Base-by-base conservation (phyloP, 768 basidiomycete genomes). In the Brasilioporus rufonigricans region DNA sequence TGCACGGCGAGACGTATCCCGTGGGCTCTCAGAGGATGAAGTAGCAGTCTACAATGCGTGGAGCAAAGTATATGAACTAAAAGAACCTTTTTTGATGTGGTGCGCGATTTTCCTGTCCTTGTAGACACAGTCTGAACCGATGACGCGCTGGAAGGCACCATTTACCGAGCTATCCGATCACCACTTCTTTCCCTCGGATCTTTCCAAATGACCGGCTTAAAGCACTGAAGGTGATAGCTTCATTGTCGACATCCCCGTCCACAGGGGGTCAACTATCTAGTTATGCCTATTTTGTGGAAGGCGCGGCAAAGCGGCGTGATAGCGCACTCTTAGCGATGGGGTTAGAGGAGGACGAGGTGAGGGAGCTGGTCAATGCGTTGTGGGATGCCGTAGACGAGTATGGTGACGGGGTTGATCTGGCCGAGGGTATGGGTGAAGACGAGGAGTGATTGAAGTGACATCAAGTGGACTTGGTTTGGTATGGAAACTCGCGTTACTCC, bases 341-440 rank as follows among this genome's bases (percentile, higher is more conserved):
- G n/a, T 48, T 83, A 19, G 79, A 83, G 52, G 56, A 66, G 4
- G 87, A 87, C 56, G 85, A 86, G 5, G 60, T 86, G 50, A 76
- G 64, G 51, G 85, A 85, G 48, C 66, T 88, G 32, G 74, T 68
- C 16, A 80, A 82, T 58, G 78, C 78, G 38, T 62, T 88, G 44
- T 86, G 87, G 85, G 78, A 75, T 19, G 69, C 87, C 27, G 76
- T 79, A 45, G 85, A 85, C 54, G 67, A 53, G 18, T 76, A 73
- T 45, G 74, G 68, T 19, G 72, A 61, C 16, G 68, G 61, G 13
- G 67, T 61, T 19, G 62, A 62, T 27, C 61, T 59, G 39, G 53
- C 27, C 29, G 61, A 60, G 21, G 44, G 47, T 18, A 44, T 63
- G 29, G 70, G 59, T 2, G 70, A 66, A 44, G 64, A 60, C 16